Percentiles rank a stretch among this genome's conserved stretches.
Evolutionary conservation across 2,329 filamentous ascomycete genomes (phyloP).

Genomic region (Aspergillus persii): DNA sequence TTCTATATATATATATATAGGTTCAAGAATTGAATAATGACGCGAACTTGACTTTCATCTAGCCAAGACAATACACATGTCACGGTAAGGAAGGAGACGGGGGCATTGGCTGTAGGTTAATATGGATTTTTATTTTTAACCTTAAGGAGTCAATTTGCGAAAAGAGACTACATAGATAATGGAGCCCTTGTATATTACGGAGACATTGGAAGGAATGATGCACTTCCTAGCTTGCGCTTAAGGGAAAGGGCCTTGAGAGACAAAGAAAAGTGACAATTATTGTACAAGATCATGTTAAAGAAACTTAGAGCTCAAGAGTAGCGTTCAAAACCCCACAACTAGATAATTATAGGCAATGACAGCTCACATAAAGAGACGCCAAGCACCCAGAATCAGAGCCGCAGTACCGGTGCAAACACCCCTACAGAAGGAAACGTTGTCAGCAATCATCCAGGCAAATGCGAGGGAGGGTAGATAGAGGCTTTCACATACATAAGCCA

Average conservation of each 20-base stretch:
- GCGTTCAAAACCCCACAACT: background rate
- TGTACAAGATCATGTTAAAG: background rate
- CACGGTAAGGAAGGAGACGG: too few relatives aligned
- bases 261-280: background rate
- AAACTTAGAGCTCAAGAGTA: background rate
- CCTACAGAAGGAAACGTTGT: conserved; percentile 37
- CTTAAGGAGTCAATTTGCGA: too few relatives aligned
- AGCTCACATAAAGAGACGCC: conserved; percentile 61
- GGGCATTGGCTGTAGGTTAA: too few relatives aligned
- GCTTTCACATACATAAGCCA: conserved; percentile 78
- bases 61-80: too few relatives aligned
- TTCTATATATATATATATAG: too few relatives aligned
- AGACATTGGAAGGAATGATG: background rate
- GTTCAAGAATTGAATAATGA: too few relatives aligned
- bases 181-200: too few relatives aligned
- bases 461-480: conserved; percentile 27
- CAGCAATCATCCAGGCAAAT: conserved; percentile 17
- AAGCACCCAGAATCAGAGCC: conserved; percentile 65
- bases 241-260: too few relatives aligned
- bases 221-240: background rate
- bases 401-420: conserved; percentile 66
- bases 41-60: too few relatives aligned
- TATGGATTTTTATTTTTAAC: too few relatives aligned
- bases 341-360: background rate
- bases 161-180: too few relatives aligned